Evolutionary conservation across 768 basidiomycete species (phyloP), one percentile per base, ranked within the genome.

Genomic region (Boletus subparvulus): DNA sequence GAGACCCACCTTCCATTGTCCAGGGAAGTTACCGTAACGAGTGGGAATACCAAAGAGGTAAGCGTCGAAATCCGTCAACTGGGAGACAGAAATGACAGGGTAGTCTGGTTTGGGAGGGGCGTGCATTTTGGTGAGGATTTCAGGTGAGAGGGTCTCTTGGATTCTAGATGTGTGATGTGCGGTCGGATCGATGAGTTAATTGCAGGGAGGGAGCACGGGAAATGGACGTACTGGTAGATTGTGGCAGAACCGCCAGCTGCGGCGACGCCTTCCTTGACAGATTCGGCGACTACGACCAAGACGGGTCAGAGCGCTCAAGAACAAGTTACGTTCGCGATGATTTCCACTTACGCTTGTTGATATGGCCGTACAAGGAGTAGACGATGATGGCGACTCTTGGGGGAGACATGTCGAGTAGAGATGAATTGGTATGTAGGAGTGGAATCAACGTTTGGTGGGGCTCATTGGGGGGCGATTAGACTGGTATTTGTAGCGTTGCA

Each of bases 321-420:
- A 36, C 2, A 6, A 8, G 50, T 10, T 2, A 21, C n/a, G 5
- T 1, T 9, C 42, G 35, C 46, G 24, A 49, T 12, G 37, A 2
- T 30, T 6, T n/a, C 28, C 10, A 78, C 85, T 37, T 66, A 90
- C 90, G 43, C 65, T 81, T 80, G 61, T 77, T 78, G 71, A 92
- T 81, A 69, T 92, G 90, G 62, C 87, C 86, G 69, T 87, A 89
- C 75, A 88, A 69, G 40, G 83, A 69, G 76, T 91, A 92, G 73
- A 90, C 83, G 63, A 90, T 64, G 69, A 90, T 87, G 53, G 87
- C 87, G 59, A 90, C 72, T 55, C 71, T 80, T 17, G 65, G 65
- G 30, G 86, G 82, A 61, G 80, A 65, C 78, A 80, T 81, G 49
- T 49, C 36, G 24, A 30, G 8, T 7, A 50, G 28, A 36, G 35